A percentile compares a stretch with the other conserved stretches of the same genome.
Evolutionary conservation across 139 green algal genomes (phyloP).

Genomic region (Chlorella ohadii): DNA sequence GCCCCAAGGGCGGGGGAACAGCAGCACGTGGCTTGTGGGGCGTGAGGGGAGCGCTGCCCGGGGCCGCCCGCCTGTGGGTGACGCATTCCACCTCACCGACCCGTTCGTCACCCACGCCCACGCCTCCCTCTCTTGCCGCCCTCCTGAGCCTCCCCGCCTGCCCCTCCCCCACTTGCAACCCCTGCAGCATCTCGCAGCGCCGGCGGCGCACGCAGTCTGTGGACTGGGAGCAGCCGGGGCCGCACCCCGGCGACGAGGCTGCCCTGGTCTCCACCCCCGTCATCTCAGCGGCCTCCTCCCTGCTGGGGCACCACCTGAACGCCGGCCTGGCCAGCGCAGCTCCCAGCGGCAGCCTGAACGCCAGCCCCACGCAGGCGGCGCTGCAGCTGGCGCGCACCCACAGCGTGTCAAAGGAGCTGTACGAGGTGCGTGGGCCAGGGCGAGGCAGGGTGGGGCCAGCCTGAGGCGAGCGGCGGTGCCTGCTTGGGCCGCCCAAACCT

Average conservation of each 20-base stretch:
- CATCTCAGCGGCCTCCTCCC: slow-evolving; percentile 19
- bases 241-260: background rate
- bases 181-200: background rate
- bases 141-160: background rate
- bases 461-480: too few species aligned
- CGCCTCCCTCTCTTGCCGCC: too few species aligned
- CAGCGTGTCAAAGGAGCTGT: slow-evolving; percentile 3
- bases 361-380: background rate
- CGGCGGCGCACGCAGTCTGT: slow-evolving; percentile 19
- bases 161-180: background rate
- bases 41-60: too few species aligned
- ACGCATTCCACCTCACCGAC: background rate
- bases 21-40: background rate
- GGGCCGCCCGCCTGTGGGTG: background rate
- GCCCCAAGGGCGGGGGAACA: background rate
- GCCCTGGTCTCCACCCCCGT: background rate
- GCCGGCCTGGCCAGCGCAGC: background rate
- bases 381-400: background rate
- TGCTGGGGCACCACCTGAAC: slow-evolving; percentile 19
- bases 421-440: background rate
- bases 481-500: too few species aligned
- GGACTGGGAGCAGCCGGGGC: background rate
- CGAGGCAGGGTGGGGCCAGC: too few species aligned
- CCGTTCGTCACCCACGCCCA: background rate
- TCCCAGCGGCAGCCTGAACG: background rate